phyloP scores from a whole-genome alignment of 345 rosid species.

The Linum trigynum region DNA sequence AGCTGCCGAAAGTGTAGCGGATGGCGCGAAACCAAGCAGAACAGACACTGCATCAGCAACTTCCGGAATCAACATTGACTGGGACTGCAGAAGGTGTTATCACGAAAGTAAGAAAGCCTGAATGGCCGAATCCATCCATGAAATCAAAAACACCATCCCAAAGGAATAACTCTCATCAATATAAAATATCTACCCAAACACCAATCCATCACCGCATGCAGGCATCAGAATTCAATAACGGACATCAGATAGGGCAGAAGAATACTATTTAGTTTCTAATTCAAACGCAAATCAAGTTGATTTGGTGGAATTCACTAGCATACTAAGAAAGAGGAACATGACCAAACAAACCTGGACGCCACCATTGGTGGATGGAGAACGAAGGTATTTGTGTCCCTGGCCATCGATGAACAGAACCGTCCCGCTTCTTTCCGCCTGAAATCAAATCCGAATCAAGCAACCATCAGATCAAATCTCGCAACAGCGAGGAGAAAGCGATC shows the following conservation, averaged over 20 bases:
- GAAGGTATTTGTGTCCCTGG: slow-evolving; percentile 47
- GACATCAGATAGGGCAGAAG: too few species aligned
- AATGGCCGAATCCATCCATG: neutral
- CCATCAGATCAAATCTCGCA: slow-evolving; percentile 21
- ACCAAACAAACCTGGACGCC: slow-evolving; percentile 32
- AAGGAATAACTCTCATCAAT: neutral
- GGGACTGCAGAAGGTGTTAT: slow-evolving; percentile 30
- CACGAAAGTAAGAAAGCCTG: neutral
- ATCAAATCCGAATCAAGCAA: slow-evolving; percentile 7
- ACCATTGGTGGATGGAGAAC: slow-evolving; percentile 36
- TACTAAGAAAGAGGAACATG: neutral
- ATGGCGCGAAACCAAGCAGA: slow-evolving; percentile 82
- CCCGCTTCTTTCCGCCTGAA: slow-evolving; percentile 48
- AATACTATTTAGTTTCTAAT: too few species aligned
- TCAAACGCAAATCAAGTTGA: neutral
- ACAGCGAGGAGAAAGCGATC: neutral
- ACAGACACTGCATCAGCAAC: slow-evolving; percentile 72
- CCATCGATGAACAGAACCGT: slow-evolving; percentile 74
- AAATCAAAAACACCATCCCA: neutral
- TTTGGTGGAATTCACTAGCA: neutral
- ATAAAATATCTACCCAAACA: neutral
- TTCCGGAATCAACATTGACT: slow-evolving; percentile 41
- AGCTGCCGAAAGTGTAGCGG: slow-evolving; percentile 51
- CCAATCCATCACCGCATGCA: neutral
- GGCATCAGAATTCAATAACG: too few species aligned